Evolutionary conservation across 2,329 filamentous ascomycete species (phyloP), one percentile per base, ranked within the genome.

Genomic region (Aotearoamyces nothofagi): DNA sequence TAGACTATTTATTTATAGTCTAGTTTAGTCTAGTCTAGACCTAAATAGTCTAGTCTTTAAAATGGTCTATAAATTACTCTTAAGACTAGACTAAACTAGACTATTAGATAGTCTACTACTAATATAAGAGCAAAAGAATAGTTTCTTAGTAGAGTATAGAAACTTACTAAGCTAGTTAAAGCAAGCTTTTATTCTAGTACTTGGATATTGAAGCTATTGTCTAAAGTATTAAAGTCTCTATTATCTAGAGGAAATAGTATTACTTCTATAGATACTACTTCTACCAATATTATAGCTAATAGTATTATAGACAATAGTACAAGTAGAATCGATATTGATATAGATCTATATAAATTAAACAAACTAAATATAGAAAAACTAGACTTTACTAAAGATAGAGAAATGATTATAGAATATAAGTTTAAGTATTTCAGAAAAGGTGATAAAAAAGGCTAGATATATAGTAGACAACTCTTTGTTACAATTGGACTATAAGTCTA

Each of bases 401-500:
- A 35, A 17, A 33, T 33, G 16, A 33, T 33, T 17, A 33, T 29
- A 22, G 30, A 22, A 32, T 12, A 32, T 29, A 32, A 32, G 22
- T 32, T 32, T 17, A 32, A 32, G 27, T 33, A 33, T 33, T 33
- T 33, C 11, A 33, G 27, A 33, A 33, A 33, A 23, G 27, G 27
- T 17, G 23, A 33, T 33, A 30, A 33, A 30, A 30, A 33, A 30
- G 27, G 27, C 27, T 17, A 33, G 23, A 17, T 33, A 33, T 33
- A 23, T 11, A 33, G 27, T 22, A 22, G 26, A 15, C 25, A 32
- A 32, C 26, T 32, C 26, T 66, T 27, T 17, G 30, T 33, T 17
- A 19, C 31, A 14, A 33, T 29, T 29, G 22, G 26, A 25, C 26
- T 23, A 23, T 23, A 33, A 33, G 26, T 23, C 15, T 33, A 17